Base-by-base conservation (phyloP, 306 rosid genomes). In the Lathyrus oleraceus region DNA sequence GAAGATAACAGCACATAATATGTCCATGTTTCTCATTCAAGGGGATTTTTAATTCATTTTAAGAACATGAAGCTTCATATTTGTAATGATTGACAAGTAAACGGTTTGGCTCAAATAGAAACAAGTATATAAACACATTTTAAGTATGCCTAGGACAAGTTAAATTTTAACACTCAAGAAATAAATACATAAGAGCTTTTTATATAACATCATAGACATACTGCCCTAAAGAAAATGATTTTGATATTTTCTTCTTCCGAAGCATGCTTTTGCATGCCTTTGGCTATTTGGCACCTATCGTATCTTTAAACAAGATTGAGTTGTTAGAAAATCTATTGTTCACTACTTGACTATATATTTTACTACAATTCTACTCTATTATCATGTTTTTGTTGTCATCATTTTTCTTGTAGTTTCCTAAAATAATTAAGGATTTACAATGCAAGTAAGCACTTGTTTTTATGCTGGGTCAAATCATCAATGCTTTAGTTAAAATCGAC, bases 1-100 rank as follows among this genome's bases (percentile, higher is more conserved):
- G 47, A 81, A 72, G 6, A 62, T 57, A 79, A 67, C 65, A 78
- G 53, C 84, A 61, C 67, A 70, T 48, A 68, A 16, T 3, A 70
- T 58, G 69, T 47, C n/a, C 51, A 25, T 32, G 15, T 28, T 61
- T 76, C 63, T 71, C 39, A 14, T 44, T 39, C 69, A 54, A 30
- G 42, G 16, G 20, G 49, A 45, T 40, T 68, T 38, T 13, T 60
- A 69, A 47, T 36, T 65, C 48, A 61, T 70, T 49, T 53, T 19
- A 49, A 68, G 73, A 58, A 25, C 11, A 40, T 40, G 35, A 43
- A 20, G 36, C 20, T 49, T 61, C 60, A 23, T 3, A 69, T 70
- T 47, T 65, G 49, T 21, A 39, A 20, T 35, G 76, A 63, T 49
- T 67, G 54, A 61, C 42, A 57, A 12, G 54, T 61, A 38, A 66